phyloP scores from a whole-genome alignment of 2,329 filamentous ascomycete genomes.

The Colletotrichum scovillei region DNA sequence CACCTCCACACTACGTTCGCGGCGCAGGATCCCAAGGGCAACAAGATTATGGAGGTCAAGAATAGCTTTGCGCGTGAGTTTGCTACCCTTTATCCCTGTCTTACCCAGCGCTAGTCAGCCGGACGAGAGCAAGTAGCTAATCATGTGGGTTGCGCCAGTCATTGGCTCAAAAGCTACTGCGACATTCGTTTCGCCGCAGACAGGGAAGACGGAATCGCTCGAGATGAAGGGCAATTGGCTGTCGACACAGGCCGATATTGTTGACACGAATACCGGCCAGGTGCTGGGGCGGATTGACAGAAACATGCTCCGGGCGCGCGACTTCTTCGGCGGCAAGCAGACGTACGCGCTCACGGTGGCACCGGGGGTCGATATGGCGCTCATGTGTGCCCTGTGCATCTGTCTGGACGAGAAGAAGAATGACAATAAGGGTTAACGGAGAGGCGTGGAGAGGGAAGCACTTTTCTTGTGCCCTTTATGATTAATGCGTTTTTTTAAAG shows the following conservation, averaged over 20 bases:
- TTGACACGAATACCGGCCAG: conserved; percentile 59
- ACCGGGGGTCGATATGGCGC: conserved; percentile 72
- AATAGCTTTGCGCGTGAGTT: conserved; percentile 41
- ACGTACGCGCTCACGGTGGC: conserved; percentile 74
- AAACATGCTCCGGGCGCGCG: conserved; percentile 65
- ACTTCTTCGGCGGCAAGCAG: conserved; percentile 71
- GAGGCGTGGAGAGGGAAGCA: no score
- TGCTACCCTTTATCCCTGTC: not conserved
- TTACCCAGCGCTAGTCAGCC: not conserved
- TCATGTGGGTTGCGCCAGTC: conserved; percentile 49
- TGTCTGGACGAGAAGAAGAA: conserved; percentile 74
- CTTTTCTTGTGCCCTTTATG: no score
- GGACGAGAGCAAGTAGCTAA: not conserved
- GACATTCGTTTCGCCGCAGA: conserved; percentile 63
- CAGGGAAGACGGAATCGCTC: conserved; percentile 57
- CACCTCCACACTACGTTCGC: conserved; percentile 64
- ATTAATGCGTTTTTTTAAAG: no score
- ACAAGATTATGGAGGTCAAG: conserved; percentile 66
- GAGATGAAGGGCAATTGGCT: conserved; percentile 72
- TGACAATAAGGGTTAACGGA: conserved; percentile 36
- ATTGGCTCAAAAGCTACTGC: conserved; percentile 65
- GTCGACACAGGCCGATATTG: conserved; percentile 68
- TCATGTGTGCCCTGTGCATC: conserved; percentile 75
- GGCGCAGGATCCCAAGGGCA: conserved; percentile 56
- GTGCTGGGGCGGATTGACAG: conserved; percentile 70